Conservation (phyloP, 1,139 yeast genomes). For the Debaryomyces sp. region DNA sequence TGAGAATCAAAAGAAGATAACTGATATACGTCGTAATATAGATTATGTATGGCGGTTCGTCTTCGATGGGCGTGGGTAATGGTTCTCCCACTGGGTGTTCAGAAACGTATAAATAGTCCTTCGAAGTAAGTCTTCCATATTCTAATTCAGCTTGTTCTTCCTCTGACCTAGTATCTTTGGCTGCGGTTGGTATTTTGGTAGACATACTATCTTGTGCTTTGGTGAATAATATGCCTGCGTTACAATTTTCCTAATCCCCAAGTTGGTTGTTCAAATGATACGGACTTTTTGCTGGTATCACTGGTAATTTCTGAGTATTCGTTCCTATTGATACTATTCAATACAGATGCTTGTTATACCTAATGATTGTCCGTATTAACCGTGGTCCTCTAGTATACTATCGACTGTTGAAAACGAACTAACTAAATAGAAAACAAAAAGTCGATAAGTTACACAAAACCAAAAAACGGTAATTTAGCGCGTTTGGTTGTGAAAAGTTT, state of each 20-base stretch:
- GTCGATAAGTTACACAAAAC: constrained; percentile 5
- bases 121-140: constrained; percentile 61
- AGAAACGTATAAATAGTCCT: constrained; percentile 58
- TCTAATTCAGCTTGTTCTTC: constrained; percentile 64
- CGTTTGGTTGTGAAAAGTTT: constrained; percentile 4
- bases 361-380: neutral
- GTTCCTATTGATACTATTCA: neutral
- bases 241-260: neutral
- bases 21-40: constrained; percentile 81
- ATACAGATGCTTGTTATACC: neutral
- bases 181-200: constrained; percentile 48
- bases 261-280: neutral
- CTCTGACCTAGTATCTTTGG: constrained; percentile 44
- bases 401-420: neutral
- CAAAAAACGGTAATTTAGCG: neutral
- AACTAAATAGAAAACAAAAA: neutral
- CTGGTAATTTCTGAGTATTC: neutral
- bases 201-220: constrained; percentile 15
- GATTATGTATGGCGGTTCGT: constrained; percentile 85
- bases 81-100: constrained; percentile 57
- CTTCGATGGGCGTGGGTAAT: constrained; percentile 61
- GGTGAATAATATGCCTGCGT: neutral
- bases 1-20: constrained; percentile 77
- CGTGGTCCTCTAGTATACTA: neutral
- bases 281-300: neutral